Conservation (phyloP, 225 moss, liverwort and hornwort genomes). For the Pleurozium schreberi region DNA sequence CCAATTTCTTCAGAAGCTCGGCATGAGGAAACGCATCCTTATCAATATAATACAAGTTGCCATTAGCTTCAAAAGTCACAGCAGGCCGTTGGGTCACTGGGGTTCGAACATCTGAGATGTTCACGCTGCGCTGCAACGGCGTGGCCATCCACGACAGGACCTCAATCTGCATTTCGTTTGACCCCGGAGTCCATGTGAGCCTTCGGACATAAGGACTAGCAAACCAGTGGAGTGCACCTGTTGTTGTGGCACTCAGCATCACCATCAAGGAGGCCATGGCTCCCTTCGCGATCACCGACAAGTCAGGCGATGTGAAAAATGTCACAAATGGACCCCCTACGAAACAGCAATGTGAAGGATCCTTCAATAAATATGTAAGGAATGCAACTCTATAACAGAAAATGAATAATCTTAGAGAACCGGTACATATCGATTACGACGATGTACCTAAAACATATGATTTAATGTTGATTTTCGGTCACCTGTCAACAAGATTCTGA, state of each 20-base stretch:
- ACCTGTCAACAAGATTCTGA: neutral
- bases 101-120: slow-evolving; percentile 38
- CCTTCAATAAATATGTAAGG: neutral
- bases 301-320: slow-evolving; percentile 66
- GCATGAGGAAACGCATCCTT: slow-evolving; percentile 64
- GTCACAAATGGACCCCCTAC: slow-evolving; percentile 30
- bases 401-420: neutral
- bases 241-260: slow-evolving; percentile 64
- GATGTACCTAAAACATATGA: neutral
- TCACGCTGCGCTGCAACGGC: slow-evolving; percentile 34
- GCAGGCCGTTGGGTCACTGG: slow-evolving; percentile 65
- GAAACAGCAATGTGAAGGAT: neutral
- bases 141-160: slow-evolving; percentile 80
- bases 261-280: slow-evolving; percentile 66
- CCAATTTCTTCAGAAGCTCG: slow-evolving; percentile 64
- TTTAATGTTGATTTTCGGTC: neutral
- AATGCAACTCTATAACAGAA: too few relatives aligned
- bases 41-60: slow-evolving; percentile 73
- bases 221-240: slow-evolving; percentile 74
- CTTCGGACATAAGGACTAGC: slow-evolving; percentile 77
- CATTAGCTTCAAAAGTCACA: slow-evolving; percentile 63
- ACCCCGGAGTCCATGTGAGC: slow-evolving; percentile 67
- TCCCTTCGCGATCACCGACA: slow-evolving; percentile 64
- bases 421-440: neutral
- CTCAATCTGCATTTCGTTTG: slow-evolving; percentile 60